A percentile compares a stretch with the other conserved stretches of the same genome.
Conservation (phyloP, 768 basidiomycete genomes). For the Cyclocybe cylindracea region DNA sequence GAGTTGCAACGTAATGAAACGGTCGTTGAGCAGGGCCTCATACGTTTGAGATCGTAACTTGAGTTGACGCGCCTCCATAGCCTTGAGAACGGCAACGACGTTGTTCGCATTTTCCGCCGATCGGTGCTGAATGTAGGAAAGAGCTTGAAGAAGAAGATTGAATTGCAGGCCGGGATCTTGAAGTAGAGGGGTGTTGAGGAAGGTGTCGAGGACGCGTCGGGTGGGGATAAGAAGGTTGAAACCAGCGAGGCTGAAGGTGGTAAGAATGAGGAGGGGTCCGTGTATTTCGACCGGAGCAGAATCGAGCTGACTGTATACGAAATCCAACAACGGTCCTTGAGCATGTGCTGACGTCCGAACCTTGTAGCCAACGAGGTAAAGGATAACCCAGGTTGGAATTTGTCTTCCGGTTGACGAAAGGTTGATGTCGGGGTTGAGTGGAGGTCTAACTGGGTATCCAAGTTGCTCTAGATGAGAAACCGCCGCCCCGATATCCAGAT, state of each 20-base stretch:
- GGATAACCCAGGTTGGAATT: constrained; percentile 55
- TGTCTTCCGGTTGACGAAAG: neutral
- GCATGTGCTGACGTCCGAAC: constrained; percentile 49
- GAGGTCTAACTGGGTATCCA: constrained; percentile 1
- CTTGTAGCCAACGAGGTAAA: constrained; percentile 49
- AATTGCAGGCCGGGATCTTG: constrained; percentile 27
- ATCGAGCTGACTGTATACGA: constrained; percentile 43
- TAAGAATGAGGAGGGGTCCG: constrained; percentile 46
- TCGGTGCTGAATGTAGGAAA: constrained; percentile 41
- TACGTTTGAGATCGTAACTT: constrained; percentile 43
- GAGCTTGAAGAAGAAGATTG: constrained; percentile 55
- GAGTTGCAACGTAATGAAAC: constrained; percentile 51
- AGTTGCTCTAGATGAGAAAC: constrained; percentile 18
- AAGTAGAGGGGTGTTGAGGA: constrained; percentile 31
- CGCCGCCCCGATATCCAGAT: constrained; percentile 34
- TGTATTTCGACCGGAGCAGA: constrained; percentile 29
- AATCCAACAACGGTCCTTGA: constrained; percentile 38
- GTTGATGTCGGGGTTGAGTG: neutral
- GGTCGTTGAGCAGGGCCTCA: constrained; percentile 45
- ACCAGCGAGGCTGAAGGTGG: constrained; percentile 48
- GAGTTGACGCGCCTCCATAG: constrained; percentile 49
- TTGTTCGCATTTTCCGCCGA: constrained; percentile 40
- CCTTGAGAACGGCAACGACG: constrained; percentile 40
- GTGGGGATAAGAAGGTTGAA: constrained; percentile 50
- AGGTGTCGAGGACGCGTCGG: constrained; percentile 41